Evolutionary conservation across 768 basidiomycete genomes (phyloP), one percentile per base, ranked within the genome.

Genomic region (Arthromyces matolae): DNA sequence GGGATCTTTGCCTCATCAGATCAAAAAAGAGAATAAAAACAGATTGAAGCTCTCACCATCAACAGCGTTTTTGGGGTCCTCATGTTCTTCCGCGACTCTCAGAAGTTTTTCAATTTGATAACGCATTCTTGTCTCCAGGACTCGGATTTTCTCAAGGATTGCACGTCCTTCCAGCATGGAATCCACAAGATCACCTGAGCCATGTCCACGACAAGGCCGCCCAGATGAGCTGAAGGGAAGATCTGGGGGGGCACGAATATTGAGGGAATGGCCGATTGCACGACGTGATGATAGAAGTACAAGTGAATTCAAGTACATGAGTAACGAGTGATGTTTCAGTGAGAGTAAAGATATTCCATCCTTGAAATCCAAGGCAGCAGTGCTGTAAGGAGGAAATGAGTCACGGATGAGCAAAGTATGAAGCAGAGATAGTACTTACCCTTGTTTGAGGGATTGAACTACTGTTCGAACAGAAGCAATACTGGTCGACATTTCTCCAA

Each of bases 41-140:
- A 52, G 28, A 51, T 12, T 31, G 31, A 20, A 12, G 12, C 4
- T 29, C 49, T 58, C n/a, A 89, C 90, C 92, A 51, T 90, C 81
- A 5, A 72, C 65, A 12, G 72, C 65, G 27, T 70, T 62, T 39
- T 65, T 57, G 41, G 62, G 69, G 53, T 71, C 66, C 19, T 71
- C 66, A 14, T 75, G 69, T 55, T 88, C 84, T 47, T 85, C 81
- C 1, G 91, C 86, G 5, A 89, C 66, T 50, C 80, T 78, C 22
- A 94, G 79, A 14, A 99, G 79, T 63, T 98, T 97, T 56, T 97
- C 93, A 58, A 99, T 91, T 64, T 98, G 96, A 64, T 99, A 97
- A 39, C 79, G 81, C 78, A 99, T 87, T 60, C 89, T 84, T 44
- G 75, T 74, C 66, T 98, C 94, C 19, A 99, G 75, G 0, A 81